Evolutionary conservation across 192 early-diverging fungal species (phyloP).

Genomic region (Dissophora ornata): DNA sequence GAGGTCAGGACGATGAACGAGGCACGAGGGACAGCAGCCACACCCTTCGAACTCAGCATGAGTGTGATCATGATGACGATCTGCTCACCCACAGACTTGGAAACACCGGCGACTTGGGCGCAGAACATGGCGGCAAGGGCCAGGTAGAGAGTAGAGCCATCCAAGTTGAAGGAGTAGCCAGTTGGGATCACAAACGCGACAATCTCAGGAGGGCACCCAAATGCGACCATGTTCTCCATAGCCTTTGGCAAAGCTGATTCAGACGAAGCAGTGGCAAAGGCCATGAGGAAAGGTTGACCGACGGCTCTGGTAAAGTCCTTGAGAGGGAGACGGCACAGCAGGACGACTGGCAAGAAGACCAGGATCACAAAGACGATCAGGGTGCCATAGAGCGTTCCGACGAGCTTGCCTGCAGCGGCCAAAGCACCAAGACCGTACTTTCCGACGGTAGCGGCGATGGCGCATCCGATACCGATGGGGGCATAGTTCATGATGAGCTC

Average conservation of each 20-base stretch:
- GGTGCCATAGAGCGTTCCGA: constrained; percentile 70
- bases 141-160: constrained; percentile 82
- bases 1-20: constrained; percentile 70
- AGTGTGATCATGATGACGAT: constrained; percentile 73
- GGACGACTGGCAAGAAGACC: constrained; percentile 68
- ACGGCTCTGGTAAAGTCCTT: constrained; percentile 64
- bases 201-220: constrained; percentile 74
- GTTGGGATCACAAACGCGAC: constrained; percentile 75
- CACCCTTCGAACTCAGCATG: constrained; percentile 76
- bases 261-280: constrained; percentile 78
- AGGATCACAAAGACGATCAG: constrained; percentile 68
- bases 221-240: constrained; percentile 74
- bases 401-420: constrained; percentile 70
- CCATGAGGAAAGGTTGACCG: constrained; percentile 73
- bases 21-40: constrained; percentile 69
- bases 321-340: constrained; percentile 66
- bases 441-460: constrained; percentile 71
- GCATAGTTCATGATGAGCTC: constrained; percentile 72
- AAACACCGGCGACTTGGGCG: constrained; percentile 70
- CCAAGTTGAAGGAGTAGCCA: constrained; percentile 84
- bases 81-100: constrained; percentile 66
- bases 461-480: constrained; percentile 74
- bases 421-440: constrained; percentile 69
- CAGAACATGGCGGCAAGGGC: constrained; percentile 72
- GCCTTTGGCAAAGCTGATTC: constrained; percentile 78